Evolutionary conservation across 345 rosid species (phyloP).

Genomic region (Rhizophora mangle): DNA sequence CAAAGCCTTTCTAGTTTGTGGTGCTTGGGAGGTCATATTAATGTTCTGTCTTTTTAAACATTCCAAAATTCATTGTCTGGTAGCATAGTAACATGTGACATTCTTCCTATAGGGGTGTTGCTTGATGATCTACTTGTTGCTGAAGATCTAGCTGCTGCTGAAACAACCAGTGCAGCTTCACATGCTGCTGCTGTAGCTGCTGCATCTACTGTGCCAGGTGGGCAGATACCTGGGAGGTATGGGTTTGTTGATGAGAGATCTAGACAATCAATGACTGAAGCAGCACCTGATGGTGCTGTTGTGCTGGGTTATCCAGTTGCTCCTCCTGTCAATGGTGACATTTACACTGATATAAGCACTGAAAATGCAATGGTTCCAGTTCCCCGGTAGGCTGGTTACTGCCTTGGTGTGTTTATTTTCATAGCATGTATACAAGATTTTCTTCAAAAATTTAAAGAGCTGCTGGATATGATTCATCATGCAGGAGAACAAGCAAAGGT

Average conservation of each 20-base stretch:
- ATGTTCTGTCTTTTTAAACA: neutral
- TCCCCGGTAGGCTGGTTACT: conserved; percentile 49
- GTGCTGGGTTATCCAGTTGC: conserved; percentile 94
- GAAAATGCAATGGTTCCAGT: conserved; percentile 86
- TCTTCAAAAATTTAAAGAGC: conserved; percentile 13
- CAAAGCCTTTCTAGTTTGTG: neutral
- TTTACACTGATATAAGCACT: conserved; percentile 88
- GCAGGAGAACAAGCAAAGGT: conserved; percentile 86
- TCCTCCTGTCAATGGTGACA: conserved; percentile 88
- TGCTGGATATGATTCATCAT: conserved; percentile 19
- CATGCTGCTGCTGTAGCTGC: conserved; percentile 95
- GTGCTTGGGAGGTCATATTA: neutral
- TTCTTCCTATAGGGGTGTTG: conserved; percentile 67
- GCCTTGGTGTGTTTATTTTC: conserved; percentile 2
- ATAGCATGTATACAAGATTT: neutral
- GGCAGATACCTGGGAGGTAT: conserved; percentile 66
- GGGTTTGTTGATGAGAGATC: conserved; percentile 80
- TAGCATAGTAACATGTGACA: neutral
- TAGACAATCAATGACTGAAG: conserved; percentile 58
- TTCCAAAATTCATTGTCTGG: neutral
- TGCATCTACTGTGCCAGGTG: conserved; percentile 59
- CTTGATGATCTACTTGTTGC: conserved; percentile 97
- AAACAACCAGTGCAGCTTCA: conserved; percentile 85
- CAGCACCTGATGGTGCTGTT: conserved; percentile 76
- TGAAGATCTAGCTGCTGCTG: conserved; percentile 95